Evolutionary conservation across 2,329 filamentous ascomycete genomes (phyloP).

Genomic region (Aspergillus pseudonomiae): DNA sequence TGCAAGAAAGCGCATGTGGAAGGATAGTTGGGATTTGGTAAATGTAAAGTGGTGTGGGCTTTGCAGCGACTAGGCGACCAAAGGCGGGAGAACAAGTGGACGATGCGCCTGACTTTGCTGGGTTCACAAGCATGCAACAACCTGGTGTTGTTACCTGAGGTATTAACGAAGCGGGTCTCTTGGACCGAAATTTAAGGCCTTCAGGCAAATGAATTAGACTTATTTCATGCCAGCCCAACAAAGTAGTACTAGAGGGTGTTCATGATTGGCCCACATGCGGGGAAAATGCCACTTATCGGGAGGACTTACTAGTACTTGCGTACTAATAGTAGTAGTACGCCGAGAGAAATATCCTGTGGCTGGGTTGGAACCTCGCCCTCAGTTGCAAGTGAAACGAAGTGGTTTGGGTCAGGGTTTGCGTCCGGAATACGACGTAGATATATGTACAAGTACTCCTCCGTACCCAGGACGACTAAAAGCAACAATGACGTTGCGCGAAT

Average conservation of each 20-base stretch:
- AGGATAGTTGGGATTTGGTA: background rate
- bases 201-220: slow-evolving; percentile 1
- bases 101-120: slow-evolving; percentile 20
- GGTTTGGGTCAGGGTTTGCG: background rate
- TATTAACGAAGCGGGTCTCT: background rate
- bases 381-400: no score
- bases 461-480: background rate
- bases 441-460: background rate
- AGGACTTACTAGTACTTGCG: background rate
- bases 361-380: background rate
- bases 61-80: slow-evolving; percentile 16
- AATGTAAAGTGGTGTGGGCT: background rate
- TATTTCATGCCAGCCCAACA: background rate
- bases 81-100: slow-evolving; percentile 23
- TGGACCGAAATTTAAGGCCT: background rate
- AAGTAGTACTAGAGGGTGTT: background rate
- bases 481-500: slow-evolving; percentile 5
- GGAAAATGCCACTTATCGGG: background rate
- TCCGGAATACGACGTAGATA: background rate
- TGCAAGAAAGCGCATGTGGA: background rate
- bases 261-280: background rate
- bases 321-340: background rate
- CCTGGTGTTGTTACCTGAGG: background rate
- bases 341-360: background rate
- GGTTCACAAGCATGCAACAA: slow-evolving; percentile 16